phyloP scores from a whole-genome alignment of 148 eudicot species.

The Euryodendron excelsum region DNA sequence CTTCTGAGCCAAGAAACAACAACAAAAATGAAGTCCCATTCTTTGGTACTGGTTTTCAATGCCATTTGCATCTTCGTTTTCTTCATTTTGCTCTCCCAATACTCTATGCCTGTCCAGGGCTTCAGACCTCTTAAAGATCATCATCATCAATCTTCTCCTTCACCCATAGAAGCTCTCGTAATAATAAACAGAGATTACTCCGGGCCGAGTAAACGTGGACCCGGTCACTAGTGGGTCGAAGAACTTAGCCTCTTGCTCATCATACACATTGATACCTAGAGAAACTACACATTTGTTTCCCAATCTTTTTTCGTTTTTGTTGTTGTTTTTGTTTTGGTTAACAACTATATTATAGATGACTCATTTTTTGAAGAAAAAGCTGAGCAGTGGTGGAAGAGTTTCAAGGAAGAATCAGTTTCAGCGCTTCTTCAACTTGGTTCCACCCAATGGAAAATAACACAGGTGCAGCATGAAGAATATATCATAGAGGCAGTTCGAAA shows the following conservation, averaged over 20 bases:
- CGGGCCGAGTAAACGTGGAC: conserved; percentile 25
- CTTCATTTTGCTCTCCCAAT: not conserved
- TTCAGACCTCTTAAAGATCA: conserved; percentile 7
- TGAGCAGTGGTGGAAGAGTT: too few species aligned
- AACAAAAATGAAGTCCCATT: conserved; percentile 4
- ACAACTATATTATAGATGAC: too few species aligned
- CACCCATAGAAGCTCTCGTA: not conserved
- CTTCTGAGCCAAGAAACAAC: not conserved
- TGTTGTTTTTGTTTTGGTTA: too few species aligned
- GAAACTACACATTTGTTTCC: not conserved
- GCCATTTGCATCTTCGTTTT: not conserved
- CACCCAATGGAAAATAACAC: too few species aligned
- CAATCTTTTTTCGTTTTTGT: too few species aligned
- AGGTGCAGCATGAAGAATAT: too few species aligned
- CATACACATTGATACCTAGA: not conserved
- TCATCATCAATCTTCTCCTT: not conserved
- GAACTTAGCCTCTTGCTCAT: not conserved
- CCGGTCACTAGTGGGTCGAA: conserved; percentile 13
- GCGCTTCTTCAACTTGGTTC: too few species aligned
- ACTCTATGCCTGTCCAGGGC: conserved; percentile 7
- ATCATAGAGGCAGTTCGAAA: too few species aligned
- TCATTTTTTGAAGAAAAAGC: too few species aligned
- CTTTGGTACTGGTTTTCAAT: not conserved
- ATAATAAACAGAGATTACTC: conserved; percentile 13
- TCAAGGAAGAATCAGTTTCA: too few species aligned